Conservation (phyloP, 2,329 filamentous ascomycete species). For the Ceratocystis ficicola region DNA sequence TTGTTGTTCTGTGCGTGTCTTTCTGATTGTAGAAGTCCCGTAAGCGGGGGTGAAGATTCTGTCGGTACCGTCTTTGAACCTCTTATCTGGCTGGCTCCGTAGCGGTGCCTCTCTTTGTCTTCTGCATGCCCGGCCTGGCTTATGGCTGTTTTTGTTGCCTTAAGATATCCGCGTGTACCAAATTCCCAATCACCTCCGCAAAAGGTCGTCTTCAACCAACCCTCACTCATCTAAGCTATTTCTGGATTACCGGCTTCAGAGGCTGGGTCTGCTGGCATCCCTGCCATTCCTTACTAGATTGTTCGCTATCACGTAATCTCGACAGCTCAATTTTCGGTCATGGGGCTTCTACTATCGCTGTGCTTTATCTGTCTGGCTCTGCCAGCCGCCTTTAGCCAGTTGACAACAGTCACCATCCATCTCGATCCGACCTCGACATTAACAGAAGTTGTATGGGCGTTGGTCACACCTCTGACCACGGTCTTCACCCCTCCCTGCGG, state of each 20-base stretch:
- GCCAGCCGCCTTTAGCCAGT: neutral
- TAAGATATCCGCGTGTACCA: neutral
- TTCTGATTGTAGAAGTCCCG: neutral
- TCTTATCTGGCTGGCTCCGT: neutral
- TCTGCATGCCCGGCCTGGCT: neutral
- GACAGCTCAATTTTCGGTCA: neutral
- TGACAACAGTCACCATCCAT: conserved; percentile 14
- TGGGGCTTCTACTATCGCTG: neutral
- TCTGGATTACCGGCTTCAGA: neutral
- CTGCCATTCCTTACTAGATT: neutral
- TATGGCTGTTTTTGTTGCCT: neutral
- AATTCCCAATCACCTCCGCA: neutral
- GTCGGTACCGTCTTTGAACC: neutral
- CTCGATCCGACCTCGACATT: conserved; percentile 4
- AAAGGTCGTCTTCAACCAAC: neutral
- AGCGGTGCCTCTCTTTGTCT: neutral
- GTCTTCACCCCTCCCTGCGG: conserved; percentile 19
- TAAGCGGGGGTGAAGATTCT: neutral
- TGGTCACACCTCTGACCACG: conserved; percentile 18
- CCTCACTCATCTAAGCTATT: neutral
- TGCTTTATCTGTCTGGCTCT: neutral
- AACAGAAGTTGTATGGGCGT: neutral
- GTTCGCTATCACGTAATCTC: neutral
- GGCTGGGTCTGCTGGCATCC: neutral
- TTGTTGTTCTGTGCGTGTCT: neutral